Conservation (phyloP, 148 eudicot genomes). For the Spergularia bocconei region DNA sequence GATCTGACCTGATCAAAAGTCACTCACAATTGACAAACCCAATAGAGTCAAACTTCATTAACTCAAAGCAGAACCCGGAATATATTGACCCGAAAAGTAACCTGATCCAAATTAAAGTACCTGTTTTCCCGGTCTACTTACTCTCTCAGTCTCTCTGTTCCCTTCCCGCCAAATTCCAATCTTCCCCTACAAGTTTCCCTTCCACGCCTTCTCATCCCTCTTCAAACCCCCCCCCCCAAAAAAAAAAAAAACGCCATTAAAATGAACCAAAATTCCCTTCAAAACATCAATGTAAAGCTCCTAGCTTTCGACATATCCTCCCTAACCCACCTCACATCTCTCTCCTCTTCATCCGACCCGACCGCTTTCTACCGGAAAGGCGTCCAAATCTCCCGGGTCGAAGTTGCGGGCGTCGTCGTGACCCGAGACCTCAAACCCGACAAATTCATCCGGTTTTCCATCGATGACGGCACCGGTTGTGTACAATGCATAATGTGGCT, state of each 20-base stretch:
- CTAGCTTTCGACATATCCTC: constrained; percentile 64
- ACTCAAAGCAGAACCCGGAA: too few species aligned
- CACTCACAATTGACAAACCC: too few species aligned
- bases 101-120: too few species aligned
- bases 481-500: constrained; percentile 76
- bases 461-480: constrained; percentile 83
- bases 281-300: constrained; percentile 58
- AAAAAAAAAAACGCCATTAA: background rate
- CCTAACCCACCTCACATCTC: constrained; percentile 36
- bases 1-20: too few species aligned
- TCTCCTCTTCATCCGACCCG: constrained; percentile 30
- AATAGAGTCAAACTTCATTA: too few species aligned
- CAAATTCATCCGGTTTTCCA: constrained; percentile 54
- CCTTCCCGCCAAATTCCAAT: too few species aligned
- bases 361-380: constrained; percentile 42
- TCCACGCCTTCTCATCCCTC: too few species aligned
- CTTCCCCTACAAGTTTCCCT: too few species aligned
- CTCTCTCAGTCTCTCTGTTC: too few species aligned
- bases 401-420: constrained; percentile 62
- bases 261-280: constrained; percentile 14
- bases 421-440: constrained; percentile 60
- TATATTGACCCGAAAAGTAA: too few species aligned
- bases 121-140: too few species aligned
- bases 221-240: background rate
- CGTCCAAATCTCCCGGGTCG: constrained; percentile 47